Evolutionary conservation across 306 rosid species (phyloP).

Genomic region (Albizia julibrissin): DNA sequence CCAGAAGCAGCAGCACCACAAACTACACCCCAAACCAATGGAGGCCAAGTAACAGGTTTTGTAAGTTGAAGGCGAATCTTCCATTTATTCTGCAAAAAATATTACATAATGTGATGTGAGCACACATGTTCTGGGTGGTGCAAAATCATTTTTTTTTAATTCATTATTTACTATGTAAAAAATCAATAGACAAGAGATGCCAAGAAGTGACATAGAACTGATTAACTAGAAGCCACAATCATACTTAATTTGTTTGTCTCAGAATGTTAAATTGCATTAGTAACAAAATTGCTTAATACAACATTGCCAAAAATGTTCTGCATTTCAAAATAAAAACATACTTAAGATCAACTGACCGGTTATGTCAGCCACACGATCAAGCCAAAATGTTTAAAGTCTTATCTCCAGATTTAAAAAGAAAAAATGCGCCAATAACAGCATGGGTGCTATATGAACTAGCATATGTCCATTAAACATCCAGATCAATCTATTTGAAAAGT

Average conservation of each 20-base stretch:
- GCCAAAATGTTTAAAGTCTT: neutral
- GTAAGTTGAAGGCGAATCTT: slow-evolving; percentile 97
- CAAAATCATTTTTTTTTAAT: neutral
- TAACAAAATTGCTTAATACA: neutral
- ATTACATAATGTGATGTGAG: slow-evolving; percentile 29
- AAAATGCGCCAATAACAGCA: slow-evolving; percentile 1
- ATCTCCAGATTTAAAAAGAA: neutral
- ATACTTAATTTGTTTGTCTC: neutral
- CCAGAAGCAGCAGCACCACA: slow-evolving; percentile 99
- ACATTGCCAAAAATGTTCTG: neutral
- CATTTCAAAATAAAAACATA: neutral
- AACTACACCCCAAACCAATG: slow-evolving; percentile 95
- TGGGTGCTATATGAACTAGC: neutral
- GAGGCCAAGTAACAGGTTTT: slow-evolving; percentile 99
- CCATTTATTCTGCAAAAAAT: slow-evolving; percentile 81
- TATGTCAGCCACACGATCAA: neutral
- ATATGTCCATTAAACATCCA: neutral
- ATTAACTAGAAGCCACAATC: neutral
- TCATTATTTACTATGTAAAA: neutral
- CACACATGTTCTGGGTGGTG: neutral
- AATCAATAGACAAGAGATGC: neutral
- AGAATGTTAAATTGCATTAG: neutral
- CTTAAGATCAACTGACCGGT: neutral
- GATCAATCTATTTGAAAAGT: neutral
- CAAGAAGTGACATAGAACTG: neutral